Base-by-base conservation (phyloP, 352 stramenopile genomes). In the Globisporangium barbulae region DNA sequence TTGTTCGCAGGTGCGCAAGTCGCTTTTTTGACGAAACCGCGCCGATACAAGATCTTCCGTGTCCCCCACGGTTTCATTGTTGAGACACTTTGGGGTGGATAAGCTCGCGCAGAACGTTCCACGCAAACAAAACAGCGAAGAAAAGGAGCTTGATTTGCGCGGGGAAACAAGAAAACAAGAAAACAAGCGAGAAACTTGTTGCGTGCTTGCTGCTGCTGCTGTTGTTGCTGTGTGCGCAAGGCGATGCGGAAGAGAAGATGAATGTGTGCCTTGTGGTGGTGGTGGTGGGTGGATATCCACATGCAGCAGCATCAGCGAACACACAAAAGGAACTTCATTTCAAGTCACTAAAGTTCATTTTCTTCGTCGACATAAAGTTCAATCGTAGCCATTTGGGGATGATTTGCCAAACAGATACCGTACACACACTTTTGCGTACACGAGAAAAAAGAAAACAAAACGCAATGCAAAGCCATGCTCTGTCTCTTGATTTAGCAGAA, bases 361-460 rank as follows among this genome's bases (percentile, higher is more conserved):
- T 62, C 52, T 62, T 62, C 56, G 56, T 62, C 56, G 42, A 62
- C 56, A 61, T 41, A 48, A 62, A 53, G 39, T 30, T 62, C 56
- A 53, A 62, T 62, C 42, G 42, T 53, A 62, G 41, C 56, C 56
- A 62, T 53, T 54, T 62, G 41, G 42, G 42, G 15, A 21, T 48
- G 42, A 48, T 48, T 48, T 48, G 42, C 42, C 42, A 21, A 21
- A 48, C 42, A 57, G 5, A 41, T 41, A 41, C 35, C 15, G 35
- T 41, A 41, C 35, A 17, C 35, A 41, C 35, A 17, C 35, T 41
- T 41, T 9, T 12, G 8, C 33, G 33, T 12, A 12, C 33, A 3
- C 33, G 12, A 39, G 10, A 12, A 8, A 39, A 41, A 12, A 41
- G 15, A 41, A 21, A 47, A 47, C 15, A 47, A 21, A 21, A 45